Evolutionary conservation across 169 alveolate genomes (phyloP), one percentile per base, ranked within the genome.

Genomic region (Prorocentrum cordatum): DNA sequence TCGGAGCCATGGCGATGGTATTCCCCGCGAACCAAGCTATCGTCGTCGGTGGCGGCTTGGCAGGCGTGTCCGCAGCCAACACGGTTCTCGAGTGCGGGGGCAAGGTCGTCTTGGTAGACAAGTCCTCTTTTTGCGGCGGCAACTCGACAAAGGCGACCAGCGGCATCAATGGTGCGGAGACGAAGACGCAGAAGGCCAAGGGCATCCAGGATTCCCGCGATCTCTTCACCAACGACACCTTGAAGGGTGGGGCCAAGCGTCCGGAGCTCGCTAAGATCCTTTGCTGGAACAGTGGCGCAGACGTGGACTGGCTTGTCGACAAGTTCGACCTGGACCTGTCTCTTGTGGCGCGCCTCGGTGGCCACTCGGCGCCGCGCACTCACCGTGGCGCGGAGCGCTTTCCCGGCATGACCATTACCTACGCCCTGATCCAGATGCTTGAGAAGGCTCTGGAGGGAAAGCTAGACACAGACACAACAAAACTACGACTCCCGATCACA

Each of bases 341-440:
- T 36, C 75, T 54, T 61, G 72, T 93, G 27, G 91, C 92, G 36
- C 80, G 90, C 32, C 66, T 92, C 72, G 94, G 94, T 71, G 94
- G 82, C 36, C 82, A 70, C 38, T 70, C 82, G 87, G 58, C 93
- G 72, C 92, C 73, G 80, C 54, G 95, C 39, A 93, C 95, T 12
- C 91, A 77, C 67, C 91, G 92, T 39, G 86, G 91, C 26, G n/a
- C n/a, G n/a, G n/a, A n/a, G n/a, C n/a, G n/a, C n/a, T n/a, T n/a
- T n/a, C n/a, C n/a, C n/a, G n/a, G n/a, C n/a, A 88, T 88, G 92
- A 88, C 92, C 75, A 88, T 88, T 79, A 88, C 92, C 66, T 88
- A 88, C 47, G 93, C 92, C 54, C 62, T 82, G 77, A 92, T 83
- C 70, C 88, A 89, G 62, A 61, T 66, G 91, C 75, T 72, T 29